Evolutionary conservation across 2,329 filamentous ascomycete genomes (phyloP).

Genomic region (Diaporthe batatas): DNA sequence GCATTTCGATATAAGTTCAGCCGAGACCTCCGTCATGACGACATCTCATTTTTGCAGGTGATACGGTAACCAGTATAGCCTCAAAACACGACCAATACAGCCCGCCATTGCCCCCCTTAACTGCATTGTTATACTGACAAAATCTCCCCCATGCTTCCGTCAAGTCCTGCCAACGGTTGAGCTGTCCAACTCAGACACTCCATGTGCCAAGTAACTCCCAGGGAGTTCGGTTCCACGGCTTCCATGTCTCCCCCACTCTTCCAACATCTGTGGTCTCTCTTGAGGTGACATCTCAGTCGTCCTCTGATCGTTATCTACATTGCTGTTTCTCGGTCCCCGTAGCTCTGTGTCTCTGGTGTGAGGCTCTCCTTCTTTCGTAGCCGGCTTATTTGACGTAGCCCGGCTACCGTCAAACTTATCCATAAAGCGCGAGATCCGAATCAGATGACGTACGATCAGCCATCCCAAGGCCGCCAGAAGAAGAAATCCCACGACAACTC

Average conservation of each 20-base stretch:
- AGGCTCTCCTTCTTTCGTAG: no score
- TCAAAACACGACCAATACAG: no score
- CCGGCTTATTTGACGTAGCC: not conserved
- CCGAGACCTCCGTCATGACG: no score
- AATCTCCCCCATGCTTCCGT: not conserved
- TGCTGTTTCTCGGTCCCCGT: no score
- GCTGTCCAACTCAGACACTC: constrained; percentile 8
- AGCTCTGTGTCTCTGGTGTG: not conserved
- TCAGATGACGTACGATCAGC: not conserved
- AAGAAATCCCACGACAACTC: not conserved
- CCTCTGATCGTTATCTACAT: not conserved
- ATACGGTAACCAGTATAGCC: no score
- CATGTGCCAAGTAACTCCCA: not conserved
- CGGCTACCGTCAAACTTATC: not conserved
- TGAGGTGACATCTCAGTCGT: not conserved
- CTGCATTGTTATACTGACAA: no score
- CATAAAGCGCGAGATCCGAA: constrained; percentile 18
- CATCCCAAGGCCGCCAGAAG: not conserved
- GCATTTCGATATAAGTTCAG: no score
- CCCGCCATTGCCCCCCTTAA: no score
- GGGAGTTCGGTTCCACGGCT: constrained; percentile 3
- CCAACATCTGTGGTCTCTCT: constrained; percentile 9
- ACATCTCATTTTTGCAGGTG: no score
- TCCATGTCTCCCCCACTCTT: constrained; percentile 8
- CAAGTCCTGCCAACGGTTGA: not conserved